Evolutionary conservation across 176 grass and related monocot genomes (phyloP).

Genomic region (Dendrocalamus sinicus): DNA sequence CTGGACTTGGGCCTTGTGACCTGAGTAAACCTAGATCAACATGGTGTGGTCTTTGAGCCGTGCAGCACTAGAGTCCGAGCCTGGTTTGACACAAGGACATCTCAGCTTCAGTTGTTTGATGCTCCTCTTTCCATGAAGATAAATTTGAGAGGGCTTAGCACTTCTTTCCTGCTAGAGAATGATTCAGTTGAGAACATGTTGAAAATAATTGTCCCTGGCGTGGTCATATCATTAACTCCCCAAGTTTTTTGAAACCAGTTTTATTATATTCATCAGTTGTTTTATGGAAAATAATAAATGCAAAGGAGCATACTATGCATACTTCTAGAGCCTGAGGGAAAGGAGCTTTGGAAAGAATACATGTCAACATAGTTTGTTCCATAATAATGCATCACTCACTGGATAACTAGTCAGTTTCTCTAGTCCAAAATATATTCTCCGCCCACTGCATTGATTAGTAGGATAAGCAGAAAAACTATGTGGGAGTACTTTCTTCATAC

Average conservation of each 20-base stretch:
- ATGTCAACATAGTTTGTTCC: background rate
- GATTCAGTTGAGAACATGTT: background rate
- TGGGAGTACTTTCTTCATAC: background rate
- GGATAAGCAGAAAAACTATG: background rate
- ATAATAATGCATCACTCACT: background rate
- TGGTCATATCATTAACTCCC: background rate
- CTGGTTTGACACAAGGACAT: background rate
- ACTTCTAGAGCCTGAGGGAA: background rate
- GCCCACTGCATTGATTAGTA: slow-evolving; percentile 9
- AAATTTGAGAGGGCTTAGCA: background rate
- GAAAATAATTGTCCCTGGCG: background rate
- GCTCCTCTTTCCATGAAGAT: background rate
- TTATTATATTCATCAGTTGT: background rate
- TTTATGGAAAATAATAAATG: background rate
- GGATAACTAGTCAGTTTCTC: slow-evolving; percentile 23
- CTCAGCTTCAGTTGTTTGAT: background rate
- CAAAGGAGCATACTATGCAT: slow-evolving; percentile 10
- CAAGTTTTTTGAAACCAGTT: background rate
- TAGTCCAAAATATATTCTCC: background rate
- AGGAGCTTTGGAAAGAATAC: slow-evolving; percentile 21
- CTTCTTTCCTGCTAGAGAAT: background rate
- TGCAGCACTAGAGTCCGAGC: background rate
- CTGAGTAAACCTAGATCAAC: background rate
- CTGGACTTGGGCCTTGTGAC: background rate
- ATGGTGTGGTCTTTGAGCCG: background rate